Conservation (phyloP, 2,329 filamentous ascomycete species). For the Penicillium palitans region DNA sequence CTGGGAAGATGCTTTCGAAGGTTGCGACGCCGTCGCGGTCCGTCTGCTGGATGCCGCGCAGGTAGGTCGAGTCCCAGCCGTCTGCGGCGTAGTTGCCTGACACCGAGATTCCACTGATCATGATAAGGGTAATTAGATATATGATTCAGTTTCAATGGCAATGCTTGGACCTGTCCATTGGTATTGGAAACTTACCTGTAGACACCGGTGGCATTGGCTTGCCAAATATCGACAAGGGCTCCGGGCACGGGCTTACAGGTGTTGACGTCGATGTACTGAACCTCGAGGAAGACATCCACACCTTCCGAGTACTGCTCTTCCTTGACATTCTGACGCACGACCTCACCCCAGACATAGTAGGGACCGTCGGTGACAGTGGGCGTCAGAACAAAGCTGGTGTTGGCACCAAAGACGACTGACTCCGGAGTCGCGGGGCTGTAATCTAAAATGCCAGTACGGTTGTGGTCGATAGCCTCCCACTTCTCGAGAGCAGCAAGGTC, state of each 20-base stretch:
- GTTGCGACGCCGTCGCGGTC: slow-evolving; percentile 51
- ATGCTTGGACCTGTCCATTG: not conserved
- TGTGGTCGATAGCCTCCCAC: slow-evolving; percentile 43
- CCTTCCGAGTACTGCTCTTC: slow-evolving; percentile 42
- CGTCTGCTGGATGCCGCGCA: slow-evolving; percentile 51
- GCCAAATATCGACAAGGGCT: slow-evolving; percentile 49
- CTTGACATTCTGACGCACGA: slow-evolving; percentile 44
- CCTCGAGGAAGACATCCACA: slow-evolving; percentile 47
- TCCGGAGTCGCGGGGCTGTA: slow-evolving; percentile 31
- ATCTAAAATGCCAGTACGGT: slow-evolving; percentile 37
- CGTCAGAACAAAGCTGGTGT: slow-evolving; percentile 47
- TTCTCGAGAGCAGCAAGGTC: slow-evolving; percentile 39
- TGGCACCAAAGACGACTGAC: slow-evolving; percentile 40
- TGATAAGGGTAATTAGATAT: not conserved
- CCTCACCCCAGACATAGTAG: slow-evolving; percentile 49
- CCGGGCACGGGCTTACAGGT: slow-evolving; percentile 45
- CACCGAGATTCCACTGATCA: slow-evolving; percentile 28
- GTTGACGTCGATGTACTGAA: slow-evolving; percentile 50
- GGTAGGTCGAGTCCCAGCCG: slow-evolving; percentile 46
- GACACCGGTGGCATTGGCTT: slow-evolving; percentile 49
- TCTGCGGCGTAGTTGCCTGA: slow-evolving; percentile 31
- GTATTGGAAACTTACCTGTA: slow-evolving; percentile 40
- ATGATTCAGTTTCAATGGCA: no score
- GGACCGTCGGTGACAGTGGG: slow-evolving; percentile 49
- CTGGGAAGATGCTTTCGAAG: slow-evolving; percentile 52